phyloP scores from a whole-genome alignment of 306 rosid species.

The Citrullus mucosospermus region DNA sequence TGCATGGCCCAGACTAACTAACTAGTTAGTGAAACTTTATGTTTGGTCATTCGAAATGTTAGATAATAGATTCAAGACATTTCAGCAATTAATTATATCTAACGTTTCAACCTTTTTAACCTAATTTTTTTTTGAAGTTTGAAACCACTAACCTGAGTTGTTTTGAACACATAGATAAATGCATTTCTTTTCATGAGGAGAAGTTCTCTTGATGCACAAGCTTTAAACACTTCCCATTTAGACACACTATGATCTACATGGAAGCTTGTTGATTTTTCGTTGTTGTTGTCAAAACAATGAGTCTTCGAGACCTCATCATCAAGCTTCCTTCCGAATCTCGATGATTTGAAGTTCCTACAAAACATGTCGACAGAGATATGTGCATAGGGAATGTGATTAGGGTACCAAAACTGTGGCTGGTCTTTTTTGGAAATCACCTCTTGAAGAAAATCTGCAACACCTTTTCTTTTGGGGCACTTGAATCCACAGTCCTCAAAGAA shows the following conservation, averaged over 20 bases:
- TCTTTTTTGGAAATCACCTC: constrained; percentile 35
- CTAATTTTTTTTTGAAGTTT: no score
- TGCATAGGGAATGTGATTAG: neutral
- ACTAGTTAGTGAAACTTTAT: no score
- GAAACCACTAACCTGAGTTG: constrained; percentile 21
- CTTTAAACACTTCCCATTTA: constrained; percentile 31
- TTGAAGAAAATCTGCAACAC: constrained; percentile 35
- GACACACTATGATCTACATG: neutral
- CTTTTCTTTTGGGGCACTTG: constrained; percentile 36
- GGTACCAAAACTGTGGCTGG: constrained; percentile 34
- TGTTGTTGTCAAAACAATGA: no score
- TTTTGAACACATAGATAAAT: constrained; percentile 22
- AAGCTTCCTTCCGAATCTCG: no score
- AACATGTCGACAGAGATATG: constrained; percentile 20
- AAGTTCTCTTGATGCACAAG: constrained; percentile 29
- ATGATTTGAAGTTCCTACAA: constrained; percentile 9
- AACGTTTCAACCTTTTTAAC: no score
- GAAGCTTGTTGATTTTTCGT: constrained; percentile 6
- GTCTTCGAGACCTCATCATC: no score
- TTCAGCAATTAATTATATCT: no score
- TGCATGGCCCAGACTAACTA: no score
- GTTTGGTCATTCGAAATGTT: no score
- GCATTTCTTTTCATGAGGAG: constrained; percentile 36
- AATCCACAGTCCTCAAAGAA: constrained; percentile 37
- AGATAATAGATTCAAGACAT: no score